Evolutionary conservation across 495 filamentous ascomycete genomes (phyloP).

Genomic region (Gamarada debralockiae): DNA sequence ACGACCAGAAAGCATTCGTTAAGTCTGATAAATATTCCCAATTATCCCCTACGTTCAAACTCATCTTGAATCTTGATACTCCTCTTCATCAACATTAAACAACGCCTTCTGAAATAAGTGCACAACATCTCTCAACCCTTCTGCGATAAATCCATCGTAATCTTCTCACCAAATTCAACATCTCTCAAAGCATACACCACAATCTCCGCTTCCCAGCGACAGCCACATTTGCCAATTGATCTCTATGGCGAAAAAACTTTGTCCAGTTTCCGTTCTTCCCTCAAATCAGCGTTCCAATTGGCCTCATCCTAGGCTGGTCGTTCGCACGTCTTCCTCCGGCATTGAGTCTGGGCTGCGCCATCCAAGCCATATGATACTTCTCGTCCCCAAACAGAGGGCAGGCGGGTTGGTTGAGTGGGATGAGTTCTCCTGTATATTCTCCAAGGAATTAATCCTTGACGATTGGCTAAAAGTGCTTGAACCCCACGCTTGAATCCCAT

Average conservation of each 20-base stretch:
- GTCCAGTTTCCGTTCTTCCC: slow-evolving; percentile 3
- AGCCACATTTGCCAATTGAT: not conserved
- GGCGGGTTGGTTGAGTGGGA: not conserved
- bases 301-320: not conserved
- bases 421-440: not conserved
- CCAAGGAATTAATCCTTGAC: not conserved
- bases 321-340: not conserved
- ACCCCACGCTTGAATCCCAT: not conserved
- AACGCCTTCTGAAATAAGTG: too few species aligned
- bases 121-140: too few species aligned
- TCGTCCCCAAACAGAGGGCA: not conserved
- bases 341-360: not conserved
- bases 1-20: too few species aligned
- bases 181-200: not conserved
- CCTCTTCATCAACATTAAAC: not conserved
- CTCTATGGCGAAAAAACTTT: slow-evolving; percentile 1
- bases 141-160: not conserved
- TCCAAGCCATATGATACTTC: not conserved
- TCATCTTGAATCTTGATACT: not conserved
- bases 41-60: too few species aligned
- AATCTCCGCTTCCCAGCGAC: slow-evolving; percentile 2
- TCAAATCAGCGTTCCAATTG: not conserved
- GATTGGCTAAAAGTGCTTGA: not conserved
- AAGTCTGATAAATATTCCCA: too few species aligned
- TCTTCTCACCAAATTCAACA: slow-evolving; percentile 5